phyloP scores from a whole-genome alignment of 2,329 filamentous ascomycete genomes.

The Ceratocystis ficicola region DNA sequence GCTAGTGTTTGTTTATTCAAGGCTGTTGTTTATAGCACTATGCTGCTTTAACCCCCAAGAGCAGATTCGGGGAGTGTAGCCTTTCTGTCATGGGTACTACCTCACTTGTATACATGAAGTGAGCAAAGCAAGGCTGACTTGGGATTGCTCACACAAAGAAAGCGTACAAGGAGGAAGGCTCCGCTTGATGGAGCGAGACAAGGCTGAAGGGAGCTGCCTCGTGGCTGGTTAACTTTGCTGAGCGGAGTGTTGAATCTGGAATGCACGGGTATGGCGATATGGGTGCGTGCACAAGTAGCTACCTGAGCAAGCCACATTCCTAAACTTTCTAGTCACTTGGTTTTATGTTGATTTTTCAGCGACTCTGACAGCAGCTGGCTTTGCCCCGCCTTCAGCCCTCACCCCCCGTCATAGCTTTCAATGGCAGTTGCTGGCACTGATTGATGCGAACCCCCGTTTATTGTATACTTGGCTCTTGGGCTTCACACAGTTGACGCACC shows the following conservation, averaged over 20 bases:
- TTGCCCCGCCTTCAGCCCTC: not conserved
- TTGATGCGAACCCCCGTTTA: slow-evolving; percentile 5
- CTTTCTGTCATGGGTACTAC: not conserved
- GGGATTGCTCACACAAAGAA: not conserved
- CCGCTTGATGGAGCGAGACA: not conserved
- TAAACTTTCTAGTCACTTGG: not conserved
- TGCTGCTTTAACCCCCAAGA: not conserved
- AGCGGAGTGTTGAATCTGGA: not conserved
- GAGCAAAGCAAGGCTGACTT: not conserved
- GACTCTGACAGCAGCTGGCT: not conserved
- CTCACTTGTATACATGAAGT: not conserved
- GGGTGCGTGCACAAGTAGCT: not conserved
- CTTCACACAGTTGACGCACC: no score
- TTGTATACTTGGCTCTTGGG: not conserved
- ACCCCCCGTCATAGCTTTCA: not conserved
- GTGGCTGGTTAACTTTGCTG: not conserved
- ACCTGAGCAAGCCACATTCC: not conserved
- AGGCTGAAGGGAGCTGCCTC: not conserved
- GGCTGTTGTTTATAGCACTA: not conserved
- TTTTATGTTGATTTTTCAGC: not conserved
- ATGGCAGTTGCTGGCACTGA: slow-evolving; percentile 6
- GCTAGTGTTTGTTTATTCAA: not conserved
- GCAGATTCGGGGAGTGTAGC: not conserved
- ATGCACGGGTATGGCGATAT: not conserved
- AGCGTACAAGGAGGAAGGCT: not conserved